Conservation (phyloP, 1,284 basidiomycete genomes). For the Meira miltonrushii region DNA sequence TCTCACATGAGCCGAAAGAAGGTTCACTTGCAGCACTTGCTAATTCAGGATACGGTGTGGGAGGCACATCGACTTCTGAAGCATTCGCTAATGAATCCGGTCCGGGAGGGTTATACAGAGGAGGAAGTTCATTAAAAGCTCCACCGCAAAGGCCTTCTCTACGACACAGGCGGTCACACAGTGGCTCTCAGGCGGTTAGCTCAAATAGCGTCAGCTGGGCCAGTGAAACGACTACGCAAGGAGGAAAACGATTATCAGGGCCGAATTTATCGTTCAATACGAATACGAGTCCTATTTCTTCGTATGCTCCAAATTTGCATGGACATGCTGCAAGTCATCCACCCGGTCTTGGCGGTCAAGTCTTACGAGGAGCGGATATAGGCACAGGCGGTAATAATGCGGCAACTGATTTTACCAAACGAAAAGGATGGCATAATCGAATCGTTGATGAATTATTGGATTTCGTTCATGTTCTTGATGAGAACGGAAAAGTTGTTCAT, state of each 20-base stretch:
- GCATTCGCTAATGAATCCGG: background rate
- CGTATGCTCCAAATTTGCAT: slow-evolving; percentile 11
- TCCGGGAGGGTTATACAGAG: too few species aligned
- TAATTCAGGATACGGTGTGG: background rate
- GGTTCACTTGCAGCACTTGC: background rate
- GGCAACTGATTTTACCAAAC: slow-evolving; percentile 41
- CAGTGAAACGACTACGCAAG: background rate
- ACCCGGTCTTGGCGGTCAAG: slow-evolving; percentile 26
- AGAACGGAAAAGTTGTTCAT: slow-evolving; percentile 31
- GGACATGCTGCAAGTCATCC: slow-evolving; percentile 37
- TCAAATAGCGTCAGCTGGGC: background rate
- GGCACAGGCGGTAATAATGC: slow-evolving; percentile 29
- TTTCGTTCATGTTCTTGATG: slow-evolving; percentile 43
- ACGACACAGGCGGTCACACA: slow-evolving; percentile 2
- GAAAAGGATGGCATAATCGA: slow-evolving; percentile 42
- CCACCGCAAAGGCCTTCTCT: background rate
- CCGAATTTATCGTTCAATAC: background rate
- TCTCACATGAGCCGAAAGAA: background rate
- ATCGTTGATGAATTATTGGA: slow-evolving; percentile 45
- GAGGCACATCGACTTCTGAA: background rate
- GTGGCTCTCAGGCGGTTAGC: background rate
- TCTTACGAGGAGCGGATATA: slow-evolving; percentile 29
- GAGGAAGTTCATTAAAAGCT: background rate
- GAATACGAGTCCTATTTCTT: background rate
- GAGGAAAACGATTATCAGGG: background rate